phyloP scores from a whole-genome alignment of 768 basidiomycete species.

The Cantharellus cinnabarinus region DNA sequence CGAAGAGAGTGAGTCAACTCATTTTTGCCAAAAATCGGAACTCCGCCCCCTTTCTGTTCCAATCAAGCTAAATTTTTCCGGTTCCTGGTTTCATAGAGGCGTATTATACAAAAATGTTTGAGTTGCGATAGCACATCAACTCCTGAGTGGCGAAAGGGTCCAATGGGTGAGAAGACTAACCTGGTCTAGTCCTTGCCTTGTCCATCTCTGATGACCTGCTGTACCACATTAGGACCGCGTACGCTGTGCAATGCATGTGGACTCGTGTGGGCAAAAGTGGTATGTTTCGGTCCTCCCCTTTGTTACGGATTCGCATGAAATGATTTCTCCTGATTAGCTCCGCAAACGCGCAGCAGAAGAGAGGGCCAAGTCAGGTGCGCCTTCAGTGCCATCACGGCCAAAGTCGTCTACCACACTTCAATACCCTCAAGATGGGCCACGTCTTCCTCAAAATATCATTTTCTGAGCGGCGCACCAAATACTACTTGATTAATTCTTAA shows the following conservation, averaged over 20 bases:
- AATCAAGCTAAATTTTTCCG: background rate
- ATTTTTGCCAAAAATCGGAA: background rate
- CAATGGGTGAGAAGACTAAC: conserved; percentile 32
- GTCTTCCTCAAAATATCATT: too few relatives aligned
- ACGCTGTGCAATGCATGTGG: conserved; percentile 7
- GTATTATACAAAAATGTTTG: conserved; percentile 34
- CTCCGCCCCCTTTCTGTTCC: background rate
- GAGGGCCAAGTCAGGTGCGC: background rate
- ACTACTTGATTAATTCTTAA: too few relatives aligned
- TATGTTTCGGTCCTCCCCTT: background rate
- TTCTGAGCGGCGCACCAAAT: too few relatives aligned
- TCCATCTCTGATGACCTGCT: background rate
- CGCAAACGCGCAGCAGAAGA: background rate
- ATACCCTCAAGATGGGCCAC: too few relatives aligned
- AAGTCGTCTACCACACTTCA: too few relatives aligned
- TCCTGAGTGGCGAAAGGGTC: conserved; percentile 72
- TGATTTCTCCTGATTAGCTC: background rate
- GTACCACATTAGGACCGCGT: background rate
- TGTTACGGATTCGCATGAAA: background rate
- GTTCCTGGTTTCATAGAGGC: background rate
- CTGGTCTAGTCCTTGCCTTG: background rate
- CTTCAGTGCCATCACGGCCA: too few relatives aligned
- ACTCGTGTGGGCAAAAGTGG: conserved; percentile 5
- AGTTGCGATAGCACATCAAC: conserved; percentile 71
- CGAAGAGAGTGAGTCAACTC: background rate